phyloP scores from a whole-genome alignment of 2,329 filamentous ascomycete genomes.

The Xylariaceae sp. region DNA sequence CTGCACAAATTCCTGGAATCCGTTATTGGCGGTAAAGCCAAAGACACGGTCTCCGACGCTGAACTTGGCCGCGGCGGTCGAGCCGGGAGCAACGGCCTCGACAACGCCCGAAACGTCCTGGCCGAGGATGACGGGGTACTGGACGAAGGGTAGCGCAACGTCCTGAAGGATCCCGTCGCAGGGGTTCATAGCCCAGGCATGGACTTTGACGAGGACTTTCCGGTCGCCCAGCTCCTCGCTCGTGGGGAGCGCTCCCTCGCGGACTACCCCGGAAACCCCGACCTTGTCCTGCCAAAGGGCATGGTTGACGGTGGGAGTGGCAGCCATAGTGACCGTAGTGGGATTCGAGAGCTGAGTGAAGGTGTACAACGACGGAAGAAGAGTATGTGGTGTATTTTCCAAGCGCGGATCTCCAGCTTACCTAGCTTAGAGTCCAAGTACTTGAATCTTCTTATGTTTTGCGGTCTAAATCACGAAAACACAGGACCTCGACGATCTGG shows the following conservation, averaged over 20 bases:
- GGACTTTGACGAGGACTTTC: constrained; percentile 21
- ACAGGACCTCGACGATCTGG: no score
- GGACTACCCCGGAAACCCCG: constrained; percentile 11
- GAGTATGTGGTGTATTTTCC: no score
- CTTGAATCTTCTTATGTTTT: no score
- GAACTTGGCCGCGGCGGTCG: constrained; percentile 16
- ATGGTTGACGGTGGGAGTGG: constrained; percentile 16
- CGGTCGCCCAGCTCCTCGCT: constrained; percentile 5
- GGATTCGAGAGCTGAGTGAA: no score
- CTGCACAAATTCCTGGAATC: constrained; percentile 13
- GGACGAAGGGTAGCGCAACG: constrained; percentile 11
- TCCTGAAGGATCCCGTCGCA: constrained; percentile 24
- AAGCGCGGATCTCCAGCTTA: no score
- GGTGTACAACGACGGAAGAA: no score
- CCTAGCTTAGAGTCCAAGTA: no score
- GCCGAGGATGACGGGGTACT: constrained; percentile 27
- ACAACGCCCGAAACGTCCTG: constrained; percentile 26
- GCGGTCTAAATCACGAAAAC: no score
- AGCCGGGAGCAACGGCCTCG: constrained; percentile 18
- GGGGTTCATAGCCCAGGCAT: constrained; percentile 27
- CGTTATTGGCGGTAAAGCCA: constrained; percentile 16
- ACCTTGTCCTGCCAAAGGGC: constrained; percentile 15
- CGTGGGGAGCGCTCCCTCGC: constrained; percentile 8
- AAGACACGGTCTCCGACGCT: constrained; percentile 25
- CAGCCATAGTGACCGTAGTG: constrained; percentile 2